Evolutionary conservation across 306 rosid genomes (phyloP).

Genomic region (Cicer judaicum): DNA sequence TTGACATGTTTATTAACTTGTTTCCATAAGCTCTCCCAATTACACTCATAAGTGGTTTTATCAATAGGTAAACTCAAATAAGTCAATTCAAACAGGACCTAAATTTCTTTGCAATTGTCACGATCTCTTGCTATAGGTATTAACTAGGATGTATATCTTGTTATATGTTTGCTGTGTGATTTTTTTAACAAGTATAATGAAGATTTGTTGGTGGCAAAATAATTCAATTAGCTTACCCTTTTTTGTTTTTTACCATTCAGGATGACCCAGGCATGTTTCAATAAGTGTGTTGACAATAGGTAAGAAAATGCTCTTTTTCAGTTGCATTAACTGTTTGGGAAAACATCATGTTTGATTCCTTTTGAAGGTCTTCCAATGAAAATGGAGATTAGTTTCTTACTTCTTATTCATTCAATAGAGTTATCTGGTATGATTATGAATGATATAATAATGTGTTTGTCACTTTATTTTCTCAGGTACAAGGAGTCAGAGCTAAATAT

Average conservation of each 20-base stretch:
- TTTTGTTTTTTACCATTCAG: slow-evolving; percentile 52
- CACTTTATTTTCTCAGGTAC: slow-evolving; percentile 63
- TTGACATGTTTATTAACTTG: too few species aligned
- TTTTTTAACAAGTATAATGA: not conserved
- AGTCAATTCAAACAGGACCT: too few species aligned
- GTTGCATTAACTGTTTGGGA: slow-evolving; percentile 15
- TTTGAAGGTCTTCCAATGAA: slow-evolving; percentile 20
- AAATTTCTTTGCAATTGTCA: not conserved
- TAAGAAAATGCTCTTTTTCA: slow-evolving; percentile 45
- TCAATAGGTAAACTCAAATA: too few species aligned
- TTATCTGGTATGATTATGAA: slow-evolving; percentile 7
- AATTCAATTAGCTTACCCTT: slow-evolving; percentile 36
- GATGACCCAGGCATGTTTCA: slow-evolving; percentile 94
- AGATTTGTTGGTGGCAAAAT: not conserved
- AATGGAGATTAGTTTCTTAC: slow-evolving; percentile 19
- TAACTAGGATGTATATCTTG: not conserved
- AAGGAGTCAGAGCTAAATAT: slow-evolving; percentile 93
- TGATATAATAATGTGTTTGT: slow-evolving; percentile 11
- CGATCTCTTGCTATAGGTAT: slow-evolving; percentile 1
- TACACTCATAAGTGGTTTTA: too few species aligned
- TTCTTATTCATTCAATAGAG: slow-evolving; percentile 14
- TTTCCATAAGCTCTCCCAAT: too few species aligned
- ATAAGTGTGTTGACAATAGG: slow-evolving; percentile 92
- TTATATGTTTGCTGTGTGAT: slow-evolving; percentile 8
- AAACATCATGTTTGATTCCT: slow-evolving; percentile 14